Base-by-base conservation (phyloP, 2,329 filamentous ascomycete species). In the Cordyceps cateniannulata region DNA sequence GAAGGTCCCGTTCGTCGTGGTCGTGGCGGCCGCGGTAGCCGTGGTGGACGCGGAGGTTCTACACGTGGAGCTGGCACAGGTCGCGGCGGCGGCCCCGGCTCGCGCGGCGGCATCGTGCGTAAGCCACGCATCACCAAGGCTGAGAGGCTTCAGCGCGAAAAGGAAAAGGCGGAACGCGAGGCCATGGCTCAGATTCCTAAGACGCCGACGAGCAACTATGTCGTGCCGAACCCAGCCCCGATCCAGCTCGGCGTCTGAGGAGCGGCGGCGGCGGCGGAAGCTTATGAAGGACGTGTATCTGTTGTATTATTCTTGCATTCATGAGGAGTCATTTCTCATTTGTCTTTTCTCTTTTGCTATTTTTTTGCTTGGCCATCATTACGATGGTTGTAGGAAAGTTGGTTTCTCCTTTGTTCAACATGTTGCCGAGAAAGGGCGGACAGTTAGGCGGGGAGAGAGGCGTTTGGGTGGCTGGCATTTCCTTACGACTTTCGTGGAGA, bases 71-170 rank as follows among this genome's bases (percentile, higher is more conserved):
- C 71, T 44, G 76, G 75, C 40, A 72, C 73, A 7, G 76, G 77
- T n/a, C 76, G 78, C 53, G 78, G 75, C 24, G 79, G 79, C 38
- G 81, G 80, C 6, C 85, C 88, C 10, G 88, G 88, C n/a, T 90
- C 90, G 40, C 83, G 91, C 47, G 90, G 90, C 56, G 89, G 90
- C 49, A 86, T 88, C 1, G 84, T 88, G 22, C 83, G 92, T 66
- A 96, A 96, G 73, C 90, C 91, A 56, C 87, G 93, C 47, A 87
- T 91, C 66, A 95, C 89, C 44, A 96, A 96, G 72, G 88, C 90
- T 42, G 89, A 93, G 56, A 35, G 61, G 25, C 51, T 62, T 7
- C 32, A 44, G 20, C 55, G 61, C 35, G 61, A 62, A 47, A 59
- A 59, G 29, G 61, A 62, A 70, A 90, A 91, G 68, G 88, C 89